Percentiles rank a stretch among this genome's conserved stretches.
These are phyloP conservation scores for Arachnopeziza araneosa DNA, from an alignment of 2,329 filamentous ascomycete genomes.

Conservation along the genomic window DNA sequence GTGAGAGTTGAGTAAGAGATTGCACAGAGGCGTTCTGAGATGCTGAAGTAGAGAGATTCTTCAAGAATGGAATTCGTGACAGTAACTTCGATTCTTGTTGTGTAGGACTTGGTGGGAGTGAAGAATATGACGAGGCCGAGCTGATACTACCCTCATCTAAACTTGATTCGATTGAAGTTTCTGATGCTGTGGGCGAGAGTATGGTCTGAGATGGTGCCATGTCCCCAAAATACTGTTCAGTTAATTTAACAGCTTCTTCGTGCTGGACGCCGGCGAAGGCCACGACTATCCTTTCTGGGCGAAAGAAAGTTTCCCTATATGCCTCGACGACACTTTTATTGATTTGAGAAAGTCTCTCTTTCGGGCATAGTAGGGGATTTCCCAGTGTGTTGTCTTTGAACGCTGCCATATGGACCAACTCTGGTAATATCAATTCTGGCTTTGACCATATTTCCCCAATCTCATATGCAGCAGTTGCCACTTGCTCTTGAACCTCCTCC, in stretches of 20 bases:
- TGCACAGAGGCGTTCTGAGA: conserved; percentile 54
- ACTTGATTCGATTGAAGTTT: conserved; percentile 45
- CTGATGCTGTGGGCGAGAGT: conserved; percentile 50
- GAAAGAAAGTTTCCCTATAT: conserved; percentile 80
- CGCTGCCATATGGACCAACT: conserved; percentile 90
- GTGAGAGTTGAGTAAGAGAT: conserved; percentile 35
- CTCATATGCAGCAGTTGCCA: conserved; percentile 90
- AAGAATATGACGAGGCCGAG: conserved; percentile 36
- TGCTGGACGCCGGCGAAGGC: conserved; percentile 93
- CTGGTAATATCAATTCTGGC: conserved; percentile 90
- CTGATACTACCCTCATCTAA: conserved; percentile 30
- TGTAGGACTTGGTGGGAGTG: conserved; percentile 34
- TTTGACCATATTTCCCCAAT: conserved; percentile 97
- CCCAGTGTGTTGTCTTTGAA: conserved; percentile 95
- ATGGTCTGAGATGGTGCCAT: conserved; percentile 59
- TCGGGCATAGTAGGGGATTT: conserved; percentile 85
- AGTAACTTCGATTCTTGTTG: conserved; percentile 57
- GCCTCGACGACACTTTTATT: conserved; percentile 65
- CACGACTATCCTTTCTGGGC: conserved; percentile 85
- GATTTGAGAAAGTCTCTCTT: conserved; percentile 73
- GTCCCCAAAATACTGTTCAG: conserved; percentile 84
- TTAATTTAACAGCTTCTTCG: conserved; percentile 67
- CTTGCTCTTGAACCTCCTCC: conserved; percentile 78
- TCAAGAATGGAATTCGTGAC: conserved; percentile 84
- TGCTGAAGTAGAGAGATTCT: conserved; percentile 76